Base-by-base conservation (phyloP, 768 basidiomycete species). In the Hygrophoropsis aurantiaca region DNA sequence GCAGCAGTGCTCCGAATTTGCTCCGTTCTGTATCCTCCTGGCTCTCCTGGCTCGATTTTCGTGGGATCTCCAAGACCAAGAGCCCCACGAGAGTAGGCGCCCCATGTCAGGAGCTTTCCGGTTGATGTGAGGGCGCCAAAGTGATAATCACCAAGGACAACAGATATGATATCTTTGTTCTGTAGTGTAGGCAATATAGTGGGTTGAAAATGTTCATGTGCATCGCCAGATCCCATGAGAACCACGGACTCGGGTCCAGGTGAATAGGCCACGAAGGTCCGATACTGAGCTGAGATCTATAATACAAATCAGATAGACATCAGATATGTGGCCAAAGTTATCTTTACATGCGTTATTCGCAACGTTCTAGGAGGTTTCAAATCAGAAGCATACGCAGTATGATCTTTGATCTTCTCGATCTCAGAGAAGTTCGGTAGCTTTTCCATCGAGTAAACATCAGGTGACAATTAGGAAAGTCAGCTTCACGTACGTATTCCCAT, bases 91-190 rank as follows among this genome's bases (percentile, higher is more conserved):
- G 85, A 86, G 65, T 82, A 87, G 20, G 64, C 54, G 13, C 91
- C 92, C 91, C 90, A 94, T 10, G 93, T 89, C 16, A 86, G 70
- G 20, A 93, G 70, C 59, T 83, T 78, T 13, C 94, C 95, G 19
- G 74, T 65, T 32, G 79, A 73, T 3, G 91, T 94, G 57, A 97
- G 71, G 1, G 95, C 94, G 27, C 82, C 89, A 59, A 76, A 83
- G 70, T 98, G 95, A 64, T 94, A 97, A 66, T 98, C 95, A 5
- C 95, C 95, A 42, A 93, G 76, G 11, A 86, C 85, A 46, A 95
- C 83, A 42, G 90, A 90, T 50, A 97, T 94, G 44, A 97, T 80
- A 30, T 77, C 73, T 53, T 71, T 79, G 55, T 87, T 77, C 57
- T 97, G 92, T 23, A 98, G 70, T 26, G 75, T 79, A 1, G 87